phyloP scores from a whole-genome alignment of 2,329 filamentous ascomycete species.

The Endothia cerciana region DNA sequence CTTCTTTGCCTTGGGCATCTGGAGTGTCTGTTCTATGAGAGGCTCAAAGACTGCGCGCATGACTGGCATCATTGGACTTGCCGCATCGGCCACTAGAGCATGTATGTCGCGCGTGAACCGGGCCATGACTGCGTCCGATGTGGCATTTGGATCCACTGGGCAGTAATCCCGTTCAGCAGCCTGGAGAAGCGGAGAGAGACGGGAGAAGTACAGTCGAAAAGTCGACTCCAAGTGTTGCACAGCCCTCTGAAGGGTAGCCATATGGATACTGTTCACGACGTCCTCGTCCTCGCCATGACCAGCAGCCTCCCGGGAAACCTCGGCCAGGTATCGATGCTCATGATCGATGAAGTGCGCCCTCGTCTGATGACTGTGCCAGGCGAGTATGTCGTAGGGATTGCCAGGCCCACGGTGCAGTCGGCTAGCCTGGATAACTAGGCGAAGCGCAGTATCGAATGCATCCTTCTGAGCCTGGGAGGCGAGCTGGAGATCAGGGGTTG shows the following conservation, averaged over 20 bases:
- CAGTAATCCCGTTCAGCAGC: slow-evolving; percentile 43
- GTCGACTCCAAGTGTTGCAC: slow-evolving; percentile 64
- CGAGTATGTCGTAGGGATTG: slow-evolving; percentile 59
- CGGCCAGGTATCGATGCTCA: slow-evolving; percentile 59
- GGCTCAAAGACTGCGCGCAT: slow-evolving; percentile 58
- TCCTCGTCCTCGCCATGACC: slow-evolving; percentile 29
- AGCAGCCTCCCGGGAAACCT: slow-evolving; percentile 38
- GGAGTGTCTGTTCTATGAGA: slow-evolving; percentile 56
- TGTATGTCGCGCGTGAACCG: slow-evolving; percentile 64
- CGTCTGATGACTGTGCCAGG: slow-evolving; percentile 65
- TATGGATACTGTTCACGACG: slow-evolving; percentile 48
- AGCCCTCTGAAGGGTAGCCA: slow-evolving; percentile 51
- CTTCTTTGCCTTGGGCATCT: slow-evolving; percentile 33
- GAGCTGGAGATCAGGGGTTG: slow-evolving; percentile 46
- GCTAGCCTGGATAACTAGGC: slow-evolving; percentile 55
- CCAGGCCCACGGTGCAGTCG: slow-evolving; percentile 51
- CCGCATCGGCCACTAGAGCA: slow-evolving; percentile 67
- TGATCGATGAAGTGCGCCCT: slow-evolving; percentile 63
- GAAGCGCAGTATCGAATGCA: slow-evolving; percentile 56
- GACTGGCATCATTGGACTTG: slow-evolving; percentile 57
- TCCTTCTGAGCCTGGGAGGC: slow-evolving; percentile 46
- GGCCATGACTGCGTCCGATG: slow-evolving; percentile 44
- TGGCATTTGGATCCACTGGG: slow-evolving; percentile 39
- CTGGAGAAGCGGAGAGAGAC: slow-evolving; percentile 55
- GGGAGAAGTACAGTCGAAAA: slow-evolving; percentile 60